Evolutionary conservation across 805 yeast genomes (phyloP).

Genomic region (Scheffersomyces lignosus): DNA sequence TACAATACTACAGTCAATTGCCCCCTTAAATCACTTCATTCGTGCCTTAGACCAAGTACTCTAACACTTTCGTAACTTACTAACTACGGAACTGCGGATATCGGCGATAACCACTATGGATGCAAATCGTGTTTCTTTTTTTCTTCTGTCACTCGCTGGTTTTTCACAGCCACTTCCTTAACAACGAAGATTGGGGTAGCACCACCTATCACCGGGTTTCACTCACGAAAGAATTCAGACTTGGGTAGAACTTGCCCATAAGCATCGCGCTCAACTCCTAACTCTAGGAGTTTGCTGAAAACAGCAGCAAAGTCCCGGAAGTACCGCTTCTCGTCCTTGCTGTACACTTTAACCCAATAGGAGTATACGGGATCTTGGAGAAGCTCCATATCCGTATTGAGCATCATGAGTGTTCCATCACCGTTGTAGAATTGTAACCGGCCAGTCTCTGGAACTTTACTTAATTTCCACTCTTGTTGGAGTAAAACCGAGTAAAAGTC

Average conservation of each 20-base stretch:
- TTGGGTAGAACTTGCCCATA: constrained; percentile 7
- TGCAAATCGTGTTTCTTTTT: too few relatives aligned
- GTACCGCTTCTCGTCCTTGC: constrained; percentile 62
- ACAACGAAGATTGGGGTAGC: too few relatives aligned
- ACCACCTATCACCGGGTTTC: too few relatives aligned
- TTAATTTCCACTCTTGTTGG: constrained; percentile 51
- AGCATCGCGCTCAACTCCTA: constrained; percentile 54
- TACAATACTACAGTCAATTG: too few relatives aligned
- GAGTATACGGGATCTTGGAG: constrained; percentile 59
- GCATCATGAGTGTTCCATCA: constrained; percentile 77
- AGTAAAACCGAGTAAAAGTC: constrained; percentile 52
- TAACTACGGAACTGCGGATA: too few relatives aligned
- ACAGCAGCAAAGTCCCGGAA: constrained; percentile 64
- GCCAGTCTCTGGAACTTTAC: constrained; percentile 52
- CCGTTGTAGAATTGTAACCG: constrained; percentile 54
- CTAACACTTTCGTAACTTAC: too few relatives aligned
- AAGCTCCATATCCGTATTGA: constrained; percentile 76
- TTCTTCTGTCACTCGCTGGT: too few relatives aligned
- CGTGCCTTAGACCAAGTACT: too few relatives aligned
- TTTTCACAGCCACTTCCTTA: too few relatives aligned
- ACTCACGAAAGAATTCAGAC: neutral
- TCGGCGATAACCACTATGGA: too few relatives aligned
- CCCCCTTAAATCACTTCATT: too few relatives aligned
- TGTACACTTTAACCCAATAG: constrained; percentile 65
- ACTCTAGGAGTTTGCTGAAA: constrained; percentile 70